Evolutionary conservation across 2,329 filamentous ascomycete genomes (phyloP), one percentile per base, ranked within the genome.

Genomic region (Cryphonectria naterciae): DNA sequence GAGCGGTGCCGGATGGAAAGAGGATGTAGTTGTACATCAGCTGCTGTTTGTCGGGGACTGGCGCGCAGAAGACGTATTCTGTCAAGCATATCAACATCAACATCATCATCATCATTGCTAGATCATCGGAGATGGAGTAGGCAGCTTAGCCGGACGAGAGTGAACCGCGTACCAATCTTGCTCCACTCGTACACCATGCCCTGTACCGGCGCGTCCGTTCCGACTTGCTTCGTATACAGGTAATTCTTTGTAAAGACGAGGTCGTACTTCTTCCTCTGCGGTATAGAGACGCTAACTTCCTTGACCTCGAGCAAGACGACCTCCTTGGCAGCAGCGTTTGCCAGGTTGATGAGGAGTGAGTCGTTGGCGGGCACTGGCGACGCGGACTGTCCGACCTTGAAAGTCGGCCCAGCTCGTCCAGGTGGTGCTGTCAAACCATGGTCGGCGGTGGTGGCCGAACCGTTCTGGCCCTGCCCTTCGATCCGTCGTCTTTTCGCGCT

Each of bases 191-290:
- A 89, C 19, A 85, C 83, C 64, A 88, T 86, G 62, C 85, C 85
- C 25, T 84, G 80, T 22, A 87, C 82, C 0, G 88, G 87, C 35
- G 82, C 81, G 1, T 83, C 84, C 1, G 86, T 86, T 60, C 84
- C 85, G 0, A 87, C 81, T 1, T 82, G 81, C 49, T 86, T 83
- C 19, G 88, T 88, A 73, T 90, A 91, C 46, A 91, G 76, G 73
- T 88, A 87, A 72, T 84, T 83, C 7, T 84, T 80, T 2, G 89
- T 92, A 73, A 92, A 87, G 78, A 87, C 89, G 11, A 92, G 78
- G 74, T 89, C 88, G 74, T 89, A 89, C 79, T 92, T 92, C 80
- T 92, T 92, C 73, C 90, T 84, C 80, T 90, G 88, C 0, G 90
- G 90, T 4, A 91, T 84, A 0, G 88, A 87, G n/a, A 92, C 83